These are phyloP conservation scores for Podosphaera aphanis DNA, from an alignment of 2,329 filamentous ascomycete genomes.

Conservation along the genomic window DNA sequence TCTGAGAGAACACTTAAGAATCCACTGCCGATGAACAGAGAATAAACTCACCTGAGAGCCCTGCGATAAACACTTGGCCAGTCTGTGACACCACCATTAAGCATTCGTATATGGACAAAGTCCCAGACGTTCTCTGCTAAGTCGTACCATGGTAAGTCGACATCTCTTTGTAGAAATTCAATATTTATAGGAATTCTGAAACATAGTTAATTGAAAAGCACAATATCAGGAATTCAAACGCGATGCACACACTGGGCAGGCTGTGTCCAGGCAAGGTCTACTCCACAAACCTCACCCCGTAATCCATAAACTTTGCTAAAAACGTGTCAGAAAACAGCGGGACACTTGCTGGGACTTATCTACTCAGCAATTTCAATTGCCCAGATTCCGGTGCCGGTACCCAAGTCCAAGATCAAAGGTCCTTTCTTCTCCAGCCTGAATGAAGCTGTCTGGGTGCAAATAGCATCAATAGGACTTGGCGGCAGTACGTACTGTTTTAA, in stretches of 20 bases:
- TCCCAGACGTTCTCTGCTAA: slow-evolving; percentile 26
- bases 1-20: slow-evolving; percentile 18
- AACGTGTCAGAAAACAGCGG: slow-evolving; percentile 2
- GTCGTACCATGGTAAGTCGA: slow-evolving; percentile 48
- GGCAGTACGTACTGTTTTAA: slow-evolving; percentile 28
- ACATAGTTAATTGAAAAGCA: neutral
- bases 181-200: slow-evolving; percentile 47
- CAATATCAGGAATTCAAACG: slow-evolving; percentile 7
- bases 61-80: slow-evolving; percentile 57
- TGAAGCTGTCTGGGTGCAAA: slow-evolving; percentile 4
- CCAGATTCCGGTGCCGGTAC: slow-evolving; percentile 83
- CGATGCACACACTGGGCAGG: slow-evolving; percentile 22
- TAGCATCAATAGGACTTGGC: slow-evolving; percentile 18
- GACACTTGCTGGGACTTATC: slow-evolving; percentile 21
- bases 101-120: slow-evolving; percentile 60
- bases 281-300: slow-evolving; percentile 32
- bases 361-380: slow-evolving; percentile 67
- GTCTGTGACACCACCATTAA: slow-evolving; percentile 51
- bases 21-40: slow-evolving; percentile 5
- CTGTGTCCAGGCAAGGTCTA: slow-evolving; percentile 39
- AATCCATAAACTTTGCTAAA: slow-evolving; percentile 23
- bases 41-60: slow-evolving; percentile 28
- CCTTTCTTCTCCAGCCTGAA: slow-evolving; percentile 1
- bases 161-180: slow-evolving; percentile 47
- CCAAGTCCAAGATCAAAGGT: slow-evolving; percentile 37